phyloP scores from a whole-genome alignment of 2,329 filamentous ascomycete species.

The Phyllosticta capitalensis region DNA sequence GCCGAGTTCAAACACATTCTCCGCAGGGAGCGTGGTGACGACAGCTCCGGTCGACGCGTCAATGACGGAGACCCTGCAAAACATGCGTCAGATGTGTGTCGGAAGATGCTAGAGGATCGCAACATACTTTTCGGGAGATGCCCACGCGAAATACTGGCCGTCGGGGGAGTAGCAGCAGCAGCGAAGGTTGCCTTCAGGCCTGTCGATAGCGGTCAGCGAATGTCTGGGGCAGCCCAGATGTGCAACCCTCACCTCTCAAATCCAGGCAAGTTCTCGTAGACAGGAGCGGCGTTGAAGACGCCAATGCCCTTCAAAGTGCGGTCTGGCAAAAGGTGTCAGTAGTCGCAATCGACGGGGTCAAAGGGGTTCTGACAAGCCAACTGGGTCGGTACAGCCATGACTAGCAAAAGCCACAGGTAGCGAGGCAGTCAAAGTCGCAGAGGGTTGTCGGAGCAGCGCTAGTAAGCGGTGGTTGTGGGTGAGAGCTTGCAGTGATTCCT shows the following conservation, averaged over 20 bases:
- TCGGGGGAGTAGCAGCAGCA: slow-evolving; percentile 94
- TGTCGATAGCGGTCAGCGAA: slow-evolving; percentile 25
- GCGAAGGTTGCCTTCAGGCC: slow-evolving; percentile 87
- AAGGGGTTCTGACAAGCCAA: slow-evolving; percentile 60
- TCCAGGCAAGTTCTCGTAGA: slow-evolving; percentile 74
- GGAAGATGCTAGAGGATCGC: background rate
- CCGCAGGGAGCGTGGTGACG: slow-evolving; percentile 63
- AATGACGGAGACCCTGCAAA: slow-evolving; percentile 62
- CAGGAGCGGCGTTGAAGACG: slow-evolving; percentile 80
- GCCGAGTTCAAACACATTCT: slow-evolving; percentile 85
- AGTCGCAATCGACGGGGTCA: background rate
- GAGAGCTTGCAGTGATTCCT: slow-evolving; percentile 7
- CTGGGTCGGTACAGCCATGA: slow-evolving; percentile 89
- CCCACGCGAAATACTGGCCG: slow-evolving; percentile 93
- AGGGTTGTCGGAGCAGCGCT: slow-evolving; percentile 16
- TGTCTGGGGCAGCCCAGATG: background rate
- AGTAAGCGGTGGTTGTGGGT: background rate
- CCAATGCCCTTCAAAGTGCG: slow-evolving; percentile 96
- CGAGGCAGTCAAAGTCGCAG: slow-evolving; percentile 12
- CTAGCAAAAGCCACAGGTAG: slow-evolving; percentile 76
- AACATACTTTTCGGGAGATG: slow-evolving; percentile 62
- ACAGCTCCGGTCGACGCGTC: slow-evolving; percentile 69
- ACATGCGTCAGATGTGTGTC: background rate
- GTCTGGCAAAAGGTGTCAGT: slow-evolving; percentile 37
- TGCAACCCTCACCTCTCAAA: slow-evolving; percentile 48